Conservation (phyloP, 805 yeast species). For the Blastobotrys terrestris region DNA sequence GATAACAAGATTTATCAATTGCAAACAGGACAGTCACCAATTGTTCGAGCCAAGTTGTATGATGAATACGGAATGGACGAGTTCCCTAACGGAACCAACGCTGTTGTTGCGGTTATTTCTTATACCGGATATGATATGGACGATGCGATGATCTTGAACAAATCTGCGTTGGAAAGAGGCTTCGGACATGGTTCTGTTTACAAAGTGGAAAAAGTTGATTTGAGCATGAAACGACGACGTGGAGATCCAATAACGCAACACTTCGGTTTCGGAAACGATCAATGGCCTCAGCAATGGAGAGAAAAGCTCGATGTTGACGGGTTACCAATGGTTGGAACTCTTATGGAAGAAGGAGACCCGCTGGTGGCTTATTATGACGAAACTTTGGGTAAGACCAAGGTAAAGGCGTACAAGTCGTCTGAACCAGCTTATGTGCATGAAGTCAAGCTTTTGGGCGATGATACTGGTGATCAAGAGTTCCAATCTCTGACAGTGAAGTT, state of each 20-base stretch:
- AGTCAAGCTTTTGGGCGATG: slow-evolving; percentile 88
- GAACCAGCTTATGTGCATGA: slow-evolving; percentile 96
- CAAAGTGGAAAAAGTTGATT: slow-evolving; percentile 88
- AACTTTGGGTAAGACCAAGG: slow-evolving; percentile 81
- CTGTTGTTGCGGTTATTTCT: slow-evolving; percentile 97
- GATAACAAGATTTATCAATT: slow-evolving; percentile 91
- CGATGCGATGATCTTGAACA: slow-evolving; percentile 98
- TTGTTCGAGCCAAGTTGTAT: slow-evolving; percentile 86
- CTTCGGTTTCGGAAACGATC: slow-evolving; percentile 89
- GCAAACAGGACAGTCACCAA: slow-evolving; percentile 95
- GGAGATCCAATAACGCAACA: slow-evolving; percentile 95
- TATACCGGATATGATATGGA: slow-evolving; percentile 99
- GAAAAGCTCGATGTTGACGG: slow-evolving; percentile 88
- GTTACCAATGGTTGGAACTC: slow-evolving; percentile 79
- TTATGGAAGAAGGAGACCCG: slow-evolving; percentile 93
- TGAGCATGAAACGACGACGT: slow-evolving; percentile 67
- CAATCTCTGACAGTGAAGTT: slow-evolving; percentile 83
- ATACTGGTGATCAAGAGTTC: slow-evolving; percentile 64
- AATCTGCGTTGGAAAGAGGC: slow-evolving; percentile 96
- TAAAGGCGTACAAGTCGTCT: slow-evolving; percentile 85
- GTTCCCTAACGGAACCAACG: slow-evolving; percentile 97
- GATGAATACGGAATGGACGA: slow-evolving; percentile 98
- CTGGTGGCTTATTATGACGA: slow-evolving; percentile 90
- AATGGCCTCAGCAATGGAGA: slow-evolving; percentile 89
- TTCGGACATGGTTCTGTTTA: slow-evolving; percentile 96